Percentiles rank a stretch among this genome's conserved stretches.
phyloP scores from a whole-genome alignment of 257 asterid genomes.

The Scutellaria minor region DNA sequence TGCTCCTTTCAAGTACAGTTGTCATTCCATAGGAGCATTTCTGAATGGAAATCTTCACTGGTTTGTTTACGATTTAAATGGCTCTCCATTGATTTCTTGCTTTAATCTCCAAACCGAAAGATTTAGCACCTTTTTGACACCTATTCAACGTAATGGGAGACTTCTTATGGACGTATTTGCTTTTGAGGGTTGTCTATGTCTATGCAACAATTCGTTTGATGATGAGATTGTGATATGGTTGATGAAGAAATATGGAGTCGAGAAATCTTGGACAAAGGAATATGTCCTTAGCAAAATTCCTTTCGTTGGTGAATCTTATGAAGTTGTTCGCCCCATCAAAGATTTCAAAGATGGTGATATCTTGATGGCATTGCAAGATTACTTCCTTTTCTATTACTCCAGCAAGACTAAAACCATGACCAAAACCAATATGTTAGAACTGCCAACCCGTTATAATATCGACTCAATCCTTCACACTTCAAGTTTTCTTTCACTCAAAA shows the following conservation, averaged over 20 bases:
- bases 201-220: background rate
- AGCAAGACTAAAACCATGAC: background rate
- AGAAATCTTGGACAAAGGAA: background rate
- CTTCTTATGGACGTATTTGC: background rate
- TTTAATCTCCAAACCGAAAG: background rate
- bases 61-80: background rate
- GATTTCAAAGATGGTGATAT: conserved; percentile 11
- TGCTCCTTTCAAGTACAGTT: background rate
- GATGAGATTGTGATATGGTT: background rate
- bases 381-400: background rate
- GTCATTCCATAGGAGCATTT: background rate
- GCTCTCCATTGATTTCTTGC: background rate
- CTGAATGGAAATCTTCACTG: background rate
- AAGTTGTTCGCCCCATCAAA: conserved; percentile 1
- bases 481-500: background rate
- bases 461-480: conserved; percentile 32
- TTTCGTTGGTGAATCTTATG: background rate
- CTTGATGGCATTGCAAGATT: background rate
- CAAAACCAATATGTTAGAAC: background rate
- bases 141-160: background rate
- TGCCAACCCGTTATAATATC: background rate
- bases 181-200: background rate
- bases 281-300: background rate
- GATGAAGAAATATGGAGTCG: conserved; percentile 3
- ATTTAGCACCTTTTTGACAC: background rate